Conservation (phyloP, 345 rosid genomes). For the Brassica carinata region DNA sequence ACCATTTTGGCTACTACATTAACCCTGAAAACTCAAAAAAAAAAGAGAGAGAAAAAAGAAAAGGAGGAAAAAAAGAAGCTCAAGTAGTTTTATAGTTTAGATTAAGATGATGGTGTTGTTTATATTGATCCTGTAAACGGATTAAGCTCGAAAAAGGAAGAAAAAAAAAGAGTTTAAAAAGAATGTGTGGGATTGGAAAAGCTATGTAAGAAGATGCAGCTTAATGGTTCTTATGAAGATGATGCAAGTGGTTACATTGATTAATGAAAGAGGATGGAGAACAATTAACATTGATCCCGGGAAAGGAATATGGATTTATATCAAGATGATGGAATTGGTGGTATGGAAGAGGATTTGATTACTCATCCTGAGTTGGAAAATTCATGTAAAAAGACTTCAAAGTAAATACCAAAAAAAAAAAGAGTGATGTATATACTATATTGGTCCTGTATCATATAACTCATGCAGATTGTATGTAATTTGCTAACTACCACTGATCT, state of each 20-base stretch:
- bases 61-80: constrained; percentile 13
- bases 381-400: constrained; percentile 19
- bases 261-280: constrained; percentile 9
- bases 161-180: not conserved
- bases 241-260: constrained; percentile 20
- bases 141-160: not conserved
- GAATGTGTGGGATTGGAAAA: not conserved
- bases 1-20: constrained; percentile 18
- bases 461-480: constrained; percentile 33
- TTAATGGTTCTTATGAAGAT: constrained; percentile 6
- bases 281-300: not conserved
- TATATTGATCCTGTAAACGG: constrained; percentile 19
- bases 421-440: constrained; percentile 34
- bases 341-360: constrained; percentile 4
- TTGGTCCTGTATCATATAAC: constrained; percentile 28
- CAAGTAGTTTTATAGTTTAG: constrained; percentile 28
- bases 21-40: constrained; percentile 41
- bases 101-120: constrained; percentile 27
- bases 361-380: constrained; percentile 2
- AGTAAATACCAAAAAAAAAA: constrained; percentile 30
- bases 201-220: constrained; percentile 27
- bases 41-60: constrained; percentile 4
- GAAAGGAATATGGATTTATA: not conserved
- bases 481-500: constrained; percentile 25
- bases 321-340: constrained; percentile 27